Evolutionary conservation across 2,329 filamentous ascomycete species (phyloP).

Genomic region (Monilinia fructicola): DNA sequence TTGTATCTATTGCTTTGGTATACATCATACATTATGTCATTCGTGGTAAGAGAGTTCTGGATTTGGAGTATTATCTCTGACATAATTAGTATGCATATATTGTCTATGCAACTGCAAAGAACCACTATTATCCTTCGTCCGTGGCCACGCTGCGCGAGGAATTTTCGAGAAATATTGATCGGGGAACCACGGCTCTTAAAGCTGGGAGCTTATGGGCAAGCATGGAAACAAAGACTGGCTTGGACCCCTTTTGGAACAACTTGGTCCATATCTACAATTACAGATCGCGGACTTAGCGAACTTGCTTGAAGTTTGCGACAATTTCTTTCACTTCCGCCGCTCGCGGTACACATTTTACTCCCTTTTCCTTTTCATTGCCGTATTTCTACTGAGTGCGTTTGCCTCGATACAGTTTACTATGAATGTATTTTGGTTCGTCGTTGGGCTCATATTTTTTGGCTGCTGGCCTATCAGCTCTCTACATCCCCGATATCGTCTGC

Average conservation of each 20-base stretch:
- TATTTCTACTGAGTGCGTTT: conserved; percentile 32
- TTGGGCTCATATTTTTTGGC: conserved; percentile 41
- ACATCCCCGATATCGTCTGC: conserved; percentile 42
- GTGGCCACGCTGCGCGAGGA: conserved; percentile 28
- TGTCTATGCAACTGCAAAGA: conserved; percentile 29
- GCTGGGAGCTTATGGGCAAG: conserved; percentile 43
- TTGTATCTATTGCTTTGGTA: conserved; percentile 32
- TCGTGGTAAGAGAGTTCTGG: conserved; percentile 26
- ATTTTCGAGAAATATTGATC: conserved; percentile 41
- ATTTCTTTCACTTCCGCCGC: conserved; percentile 44
- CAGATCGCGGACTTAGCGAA: conserved; percentile 42
- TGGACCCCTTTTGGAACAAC: conserved; percentile 27
- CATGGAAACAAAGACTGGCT: conserved; percentile 43
- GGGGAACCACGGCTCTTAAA: conserved; percentile 37
- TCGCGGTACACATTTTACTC: conserved; percentile 37
- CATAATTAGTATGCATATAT: conserved; percentile 28
- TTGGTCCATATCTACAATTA: conserved; percentile 42
- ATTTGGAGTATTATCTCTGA: conserved; percentile 12
- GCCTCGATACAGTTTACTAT: conserved; percentile 38
- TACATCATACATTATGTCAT: conserved; percentile 32
- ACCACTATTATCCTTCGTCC: conserved; percentile 29
- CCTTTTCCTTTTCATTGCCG: conserved; percentile 34
- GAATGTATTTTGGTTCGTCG: conserved; percentile 37
- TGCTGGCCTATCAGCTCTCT: conserved; percentile 41
- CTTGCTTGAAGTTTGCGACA: conserved; percentile 41